Evolutionary conservation across 2,329 filamentous ascomycete genomes (phyloP), one percentile per base, ranked within the genome.

Genomic region (Pestalotiopsis sp.): DNA sequence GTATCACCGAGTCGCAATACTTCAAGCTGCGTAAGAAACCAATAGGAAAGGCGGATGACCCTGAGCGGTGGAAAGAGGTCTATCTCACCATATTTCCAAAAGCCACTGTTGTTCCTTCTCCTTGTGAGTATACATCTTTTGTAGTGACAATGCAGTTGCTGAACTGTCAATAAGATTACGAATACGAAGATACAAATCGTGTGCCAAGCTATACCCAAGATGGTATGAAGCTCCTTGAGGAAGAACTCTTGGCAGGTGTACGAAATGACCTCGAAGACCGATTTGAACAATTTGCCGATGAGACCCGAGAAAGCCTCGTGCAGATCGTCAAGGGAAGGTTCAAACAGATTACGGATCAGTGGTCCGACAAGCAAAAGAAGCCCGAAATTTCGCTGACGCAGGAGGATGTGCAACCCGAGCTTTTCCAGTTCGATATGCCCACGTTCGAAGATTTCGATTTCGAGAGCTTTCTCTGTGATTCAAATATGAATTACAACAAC

Each of bases 61-160:
- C 17, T 0, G 31, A 69, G 65, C 11, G 61, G 4, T 69, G 68
- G 68, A 9, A 59, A 38, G 68, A 69, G 13, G 65, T 69, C 6
- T 69, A 69, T 61, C 41, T 39, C 12, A 69, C 61, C 12, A 67
- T 69, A 20, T 69, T 67, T 23, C 68, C 68, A 1, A 41, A 67
- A 5, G 68, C 65, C 14, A 45, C 57, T 0, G 11, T n/a, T 12
- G 52, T 69, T 13, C 68, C 68, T 61, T 64, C 68, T 6, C 58
- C 64, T 4, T 69, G 68, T 69, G 67, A 45, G 68, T 62, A 31
- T 13, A 39, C 17, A 27, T 17, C 23, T 52, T 39, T 36, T 13
- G n/a, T 20, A 12, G 17, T 20, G 56, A 27, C 13, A 2, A 67
- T 52, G 25, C 23, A n/a, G 17, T 25, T 66, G 25, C 25, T 45